Evolutionary conservation across 371 early-diverging fungal genomes (phyloP), one percentile per base, ranked within the genome.

Genomic region (Nosema muscidifuracis): DNA sequence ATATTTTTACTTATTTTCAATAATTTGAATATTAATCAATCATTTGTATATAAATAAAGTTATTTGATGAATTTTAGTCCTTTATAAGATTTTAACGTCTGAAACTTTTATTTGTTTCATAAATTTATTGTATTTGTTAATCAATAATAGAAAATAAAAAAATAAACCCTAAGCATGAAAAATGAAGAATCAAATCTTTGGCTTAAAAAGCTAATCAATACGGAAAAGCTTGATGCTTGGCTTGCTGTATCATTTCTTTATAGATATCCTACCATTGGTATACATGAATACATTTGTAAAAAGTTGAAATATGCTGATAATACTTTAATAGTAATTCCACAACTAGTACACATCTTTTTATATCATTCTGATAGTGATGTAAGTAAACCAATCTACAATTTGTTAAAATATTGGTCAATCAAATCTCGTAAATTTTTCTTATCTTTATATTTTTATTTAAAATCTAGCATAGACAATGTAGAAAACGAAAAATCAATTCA

Each of bases 221-320:
- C 91, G 63, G 89, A 93, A 73, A 91, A 89, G 79, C 94, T 95
- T 82, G 90, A 93, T 81, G 86, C 91, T 56, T 90, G 93, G 87
- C 87, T 93, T 73, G 95, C 93, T 26, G 85, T 95, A 28, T 88
- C 88, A 38, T 97, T 95, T 78, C 85, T 97, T 38, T 89, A 89
- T 82, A 86, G 88, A 71, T 91, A 95, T 83, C 88, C 90, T 2
- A 87, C 90, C 42, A 86, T 89, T 30, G 95, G 93, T 33, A 92
- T 95, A 61, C 95, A 97, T 70, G 89, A 94, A 75, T 94, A 94
- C 76, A 84, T 98, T 58, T 94, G 95, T 85, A 86, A 89, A 47
- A 88, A 88, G 74, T 85, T 97, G 61, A 87, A 87, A 74, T 33
- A 65, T 15, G 47, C 18, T 30, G 55, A 65, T 38, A 55, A 65